These are phyloP conservation scores for Wickerhamiella sergipiensis DNA, from an alignment of 805 yeast species.

Conservation along the genomic window DNA sequence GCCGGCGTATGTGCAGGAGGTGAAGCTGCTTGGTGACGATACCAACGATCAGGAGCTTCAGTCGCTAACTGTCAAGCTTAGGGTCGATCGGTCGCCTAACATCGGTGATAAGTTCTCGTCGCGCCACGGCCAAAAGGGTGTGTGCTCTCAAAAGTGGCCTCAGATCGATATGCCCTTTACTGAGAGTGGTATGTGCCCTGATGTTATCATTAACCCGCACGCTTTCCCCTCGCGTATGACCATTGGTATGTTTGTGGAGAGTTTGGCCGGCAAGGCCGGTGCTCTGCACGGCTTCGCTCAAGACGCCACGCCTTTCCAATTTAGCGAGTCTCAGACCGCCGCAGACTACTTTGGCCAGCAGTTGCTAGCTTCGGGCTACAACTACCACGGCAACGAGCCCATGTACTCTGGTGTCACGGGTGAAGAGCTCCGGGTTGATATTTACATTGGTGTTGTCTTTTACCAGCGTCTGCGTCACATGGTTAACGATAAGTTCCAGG, in stretches of 20 bases:
- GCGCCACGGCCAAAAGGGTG: constrained; percentile 97
- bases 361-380: constrained; percentile 74
- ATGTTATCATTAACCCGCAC: constrained; percentile 94
- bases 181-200: constrained; percentile 94
- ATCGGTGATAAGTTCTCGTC: constrained; percentile 98
- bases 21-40: constrained; percentile 81
- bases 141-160: constrained; percentile 97
- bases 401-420: constrained; percentile 98
- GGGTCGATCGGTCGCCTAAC: constrained; percentile 81
- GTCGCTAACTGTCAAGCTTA: constrained; percentile 69
- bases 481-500: constrained; percentile 99
- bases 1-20: constrained; percentile 91
- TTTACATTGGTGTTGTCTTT: constrained; percentile 92
- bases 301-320: constrained; percentile 94
- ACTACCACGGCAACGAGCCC: constrained; percentile 97
- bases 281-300: constrained; percentile 96
- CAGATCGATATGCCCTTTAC: constrained; percentile 92
- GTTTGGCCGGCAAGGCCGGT: constrained; percentile 97
- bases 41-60: constrained; percentile 66
- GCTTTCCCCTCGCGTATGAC: constrained; percentile 99
- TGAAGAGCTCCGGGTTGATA: constrained; percentile 90
- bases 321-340: constrained; percentile 83
- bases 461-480: constrained; percentile 97
- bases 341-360: constrained; percentile 97
- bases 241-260: constrained; percentile 98